Conservation (phyloP, 192 early-diverging fungal species). For the Entophlyctis luteolus region DNA sequence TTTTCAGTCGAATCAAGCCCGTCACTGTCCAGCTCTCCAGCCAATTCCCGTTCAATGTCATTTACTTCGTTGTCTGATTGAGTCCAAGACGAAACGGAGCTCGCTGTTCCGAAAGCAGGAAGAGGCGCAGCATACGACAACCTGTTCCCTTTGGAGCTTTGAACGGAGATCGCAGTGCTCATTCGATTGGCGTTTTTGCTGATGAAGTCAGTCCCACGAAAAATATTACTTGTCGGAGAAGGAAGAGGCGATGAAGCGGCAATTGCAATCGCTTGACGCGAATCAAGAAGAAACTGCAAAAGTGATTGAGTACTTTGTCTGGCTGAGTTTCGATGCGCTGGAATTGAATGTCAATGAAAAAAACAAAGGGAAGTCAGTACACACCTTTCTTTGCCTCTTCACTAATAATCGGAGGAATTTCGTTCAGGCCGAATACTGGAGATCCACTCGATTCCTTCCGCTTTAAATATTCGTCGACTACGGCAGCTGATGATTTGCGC, state of each 20-base stretch:
- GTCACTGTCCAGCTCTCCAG: not conserved
- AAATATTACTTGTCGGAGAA: not conserved
- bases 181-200: conserved; percentile 8
- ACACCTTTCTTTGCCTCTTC: not conserved
- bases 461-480: not conserved
- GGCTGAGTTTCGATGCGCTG: conserved; percentile 12
- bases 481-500: not conserved
- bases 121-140: not conserved
- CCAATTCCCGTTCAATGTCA: not conserved
- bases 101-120: not conserved
- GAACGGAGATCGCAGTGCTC: conserved; percentile 13
- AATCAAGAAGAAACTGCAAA: conserved; percentile 19
- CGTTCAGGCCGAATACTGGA: not conserved
- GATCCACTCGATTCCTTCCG: no score
- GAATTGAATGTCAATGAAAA: not conserved
- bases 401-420: not conserved
- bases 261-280: not conserved
- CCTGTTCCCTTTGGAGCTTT: not conserved
- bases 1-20: not conserved
- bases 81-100: not conserved
- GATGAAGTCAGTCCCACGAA: conserved; percentile 13
- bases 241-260: conserved; percentile 5
- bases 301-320: conserved; percentile 13
- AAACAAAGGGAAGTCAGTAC: not conserved
- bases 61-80: not conserved